Percentiles rank a stretch among this genome's conserved stretches.
Conservation (phyloP, 306 rosid species). For the Crotalaria pallida region DNA sequence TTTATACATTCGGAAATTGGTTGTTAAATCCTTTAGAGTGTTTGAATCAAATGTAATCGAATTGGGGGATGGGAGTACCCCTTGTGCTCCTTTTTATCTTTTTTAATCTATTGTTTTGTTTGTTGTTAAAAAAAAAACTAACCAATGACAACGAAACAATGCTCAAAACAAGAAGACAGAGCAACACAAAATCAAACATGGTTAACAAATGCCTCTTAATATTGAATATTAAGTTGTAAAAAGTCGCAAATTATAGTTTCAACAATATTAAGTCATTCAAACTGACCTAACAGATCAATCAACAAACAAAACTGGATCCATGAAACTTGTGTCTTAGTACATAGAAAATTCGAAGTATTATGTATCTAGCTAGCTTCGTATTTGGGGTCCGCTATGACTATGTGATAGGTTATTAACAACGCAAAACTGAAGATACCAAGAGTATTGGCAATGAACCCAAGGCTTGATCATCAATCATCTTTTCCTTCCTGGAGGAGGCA, state of each 20-base stretch:
- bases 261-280: conserved; percentile 8
- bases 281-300: conserved; percentile 6
- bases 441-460: conserved; percentile 39
- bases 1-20: no score
- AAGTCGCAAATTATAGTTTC: conserved; percentile 1
- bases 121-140: no score
- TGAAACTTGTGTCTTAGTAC: not conserved
- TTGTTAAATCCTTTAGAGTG: no score
- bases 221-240: not conserved
- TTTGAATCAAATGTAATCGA: no score
- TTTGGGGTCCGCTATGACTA: conserved; percentile 32
- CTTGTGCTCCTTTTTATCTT: no score
- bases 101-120: no score
- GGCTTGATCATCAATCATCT: conserved; percentile 39
- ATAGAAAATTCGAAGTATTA: not conserved
- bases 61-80: no score
- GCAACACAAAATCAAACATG: not conserved
- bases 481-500: conserved; percentile 1
- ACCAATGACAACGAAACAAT: not conserved
- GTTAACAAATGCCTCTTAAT: not conserved
- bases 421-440: conserved; percentile 42
- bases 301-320: conserved; percentile 16
- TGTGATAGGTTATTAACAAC: conserved; percentile 32
- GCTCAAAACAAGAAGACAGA: not conserved
- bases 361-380: conserved; percentile 29